Evolutionary conservation across 1,284 basidiomycete species (phyloP).

Genomic region (Afroboletus lepidellus): DNA sequence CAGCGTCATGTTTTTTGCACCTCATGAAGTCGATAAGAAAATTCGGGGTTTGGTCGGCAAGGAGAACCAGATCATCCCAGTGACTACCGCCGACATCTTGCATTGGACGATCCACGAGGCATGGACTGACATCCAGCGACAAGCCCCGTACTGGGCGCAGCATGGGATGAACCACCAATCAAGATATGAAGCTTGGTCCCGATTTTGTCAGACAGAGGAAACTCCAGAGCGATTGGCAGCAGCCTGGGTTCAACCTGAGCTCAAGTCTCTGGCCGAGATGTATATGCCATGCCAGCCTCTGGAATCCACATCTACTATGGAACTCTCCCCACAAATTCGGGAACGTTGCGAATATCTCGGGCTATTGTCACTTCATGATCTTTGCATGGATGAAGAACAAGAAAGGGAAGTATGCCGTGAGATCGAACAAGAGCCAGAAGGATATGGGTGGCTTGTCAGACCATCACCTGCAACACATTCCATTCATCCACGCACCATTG

Average conservation of each 20-base stretch:
- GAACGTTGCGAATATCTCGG: not conserved
- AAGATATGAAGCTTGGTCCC: not conserved
- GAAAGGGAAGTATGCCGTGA: not conserved
- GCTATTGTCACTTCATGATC: not conserved
- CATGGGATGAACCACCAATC: too few relatives aligned
- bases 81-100: too few relatives aligned
- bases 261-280: not conserved
- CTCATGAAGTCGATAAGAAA: too few relatives aligned
- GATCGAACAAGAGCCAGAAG: not conserved
- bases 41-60: too few relatives aligned
- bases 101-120: too few relatives aligned
- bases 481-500: not conserved
- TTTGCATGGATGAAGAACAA: not conserved
- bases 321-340: too few relatives aligned
- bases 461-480: not conserved
- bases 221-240: not conserved
- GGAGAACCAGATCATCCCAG: too few relatives aligned
- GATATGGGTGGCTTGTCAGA: not conserved
- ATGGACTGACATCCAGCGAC: too few relatives aligned
- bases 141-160: too few relatives aligned
- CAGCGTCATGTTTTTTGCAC: too few relatives aligned
- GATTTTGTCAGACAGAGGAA: not conserved
- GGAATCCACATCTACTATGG: not conserved
- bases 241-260: not conserved
- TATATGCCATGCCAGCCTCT: not conserved